A percentile compares a stretch with the other conserved stretches of the same genome.
phyloP scores from a whole-genome alignment of 2,329 filamentous ascomycete species.

The Colletotrichum costaricense region DNA sequence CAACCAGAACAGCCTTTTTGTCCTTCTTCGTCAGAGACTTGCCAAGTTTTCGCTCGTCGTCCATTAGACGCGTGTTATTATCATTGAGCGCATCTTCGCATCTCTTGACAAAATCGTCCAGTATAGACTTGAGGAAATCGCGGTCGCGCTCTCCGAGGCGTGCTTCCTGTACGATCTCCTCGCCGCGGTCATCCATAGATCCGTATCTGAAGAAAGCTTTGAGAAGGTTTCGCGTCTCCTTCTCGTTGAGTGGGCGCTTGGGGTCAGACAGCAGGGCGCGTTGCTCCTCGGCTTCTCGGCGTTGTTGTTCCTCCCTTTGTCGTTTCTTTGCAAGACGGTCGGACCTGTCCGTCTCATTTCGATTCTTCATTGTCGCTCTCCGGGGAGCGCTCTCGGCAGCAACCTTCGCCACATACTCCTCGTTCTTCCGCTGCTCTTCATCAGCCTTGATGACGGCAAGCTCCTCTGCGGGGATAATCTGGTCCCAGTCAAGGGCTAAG shows the following conservation, averaged over 20 bases:
- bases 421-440: slow-evolving; percentile 85
- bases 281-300: slow-evolving; percentile 80
- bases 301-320: slow-evolving; percentile 73
- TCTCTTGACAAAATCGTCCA: slow-evolving; percentile 77
- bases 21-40: slow-evolving; percentile 95
- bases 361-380: slow-evolving; percentile 72
- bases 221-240: slow-evolving; percentile 92
- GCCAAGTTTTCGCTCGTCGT: slow-evolving; percentile 84
- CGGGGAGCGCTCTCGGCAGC: slow-evolving; percentile 89
- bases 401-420: slow-evolving; percentile 83
- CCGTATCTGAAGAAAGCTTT: slow-evolving; percentile 92
- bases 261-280: slow-evolving; percentile 83
- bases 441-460: slow-evolving; percentile 90
- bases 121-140: slow-evolving; percentile 79
- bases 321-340: slow-evolving; percentile 75
- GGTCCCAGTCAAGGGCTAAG: slow-evolving; percentile 88
- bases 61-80: slow-evolving; percentile 78
- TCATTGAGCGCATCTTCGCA: slow-evolving; percentile 70
- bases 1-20: slow-evolving; percentile 95
- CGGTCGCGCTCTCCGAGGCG: slow-evolving; percentile 85
- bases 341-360: slow-evolving; percentile 71
- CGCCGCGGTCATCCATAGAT: slow-evolving; percentile 86
- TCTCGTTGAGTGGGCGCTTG: slow-evolving; percentile 88
- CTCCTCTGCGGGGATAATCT: slow-evolving; percentile 96
- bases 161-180: slow-evolving; percentile 89